A percentile compares a stretch with the other conserved stretches of the same genome.
Conservation (phyloP, 768 basidiomycete species). For the Mycena haematopus region DNA sequence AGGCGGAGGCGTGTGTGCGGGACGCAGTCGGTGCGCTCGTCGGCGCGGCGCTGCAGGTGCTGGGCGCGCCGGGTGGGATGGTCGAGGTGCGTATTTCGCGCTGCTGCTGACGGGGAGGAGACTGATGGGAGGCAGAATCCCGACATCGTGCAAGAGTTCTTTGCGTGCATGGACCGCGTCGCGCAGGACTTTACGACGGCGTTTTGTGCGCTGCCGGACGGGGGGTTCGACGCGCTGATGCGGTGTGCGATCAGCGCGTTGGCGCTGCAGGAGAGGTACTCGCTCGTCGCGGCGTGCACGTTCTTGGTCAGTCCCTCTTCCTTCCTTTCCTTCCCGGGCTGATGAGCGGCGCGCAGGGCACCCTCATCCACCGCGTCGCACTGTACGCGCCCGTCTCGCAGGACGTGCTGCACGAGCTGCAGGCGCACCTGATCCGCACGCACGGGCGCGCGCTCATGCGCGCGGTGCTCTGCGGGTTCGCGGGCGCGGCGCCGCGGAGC, state of each 20-base stretch:
- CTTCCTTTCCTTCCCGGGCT: background rate
- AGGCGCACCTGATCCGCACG: constrained; percentile 53
- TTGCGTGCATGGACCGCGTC: constrained; percentile 71
- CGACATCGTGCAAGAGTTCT: constrained; percentile 90
- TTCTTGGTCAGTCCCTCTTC: constrained; percentile 69
- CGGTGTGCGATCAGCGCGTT: constrained; percentile 72
- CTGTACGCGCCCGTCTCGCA: constrained; percentile 65
- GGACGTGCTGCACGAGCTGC: constrained; percentile 48
- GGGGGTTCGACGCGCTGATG: constrained; percentile 70
- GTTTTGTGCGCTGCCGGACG: constrained; percentile 69
- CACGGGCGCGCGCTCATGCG: constrained; percentile 75
- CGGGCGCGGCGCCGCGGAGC: constrained; percentile 83
- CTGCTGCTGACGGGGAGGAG: background rate
- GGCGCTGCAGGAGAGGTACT: constrained; percentile 82
- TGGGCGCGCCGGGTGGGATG: constrained; percentile 70
- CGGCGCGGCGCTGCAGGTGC: constrained; percentile 57
- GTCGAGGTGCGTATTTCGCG: constrained; percentile 57
- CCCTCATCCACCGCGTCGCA: constrained; percentile 71
- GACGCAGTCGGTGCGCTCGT: constrained; percentile 63
- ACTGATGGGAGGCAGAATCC: constrained; percentile 66
- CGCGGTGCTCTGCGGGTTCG: constrained; percentile 80
- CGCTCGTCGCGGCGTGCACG: constrained; percentile 78
- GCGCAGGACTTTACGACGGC: constrained; percentile 65
- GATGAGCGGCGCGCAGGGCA: constrained; percentile 48
- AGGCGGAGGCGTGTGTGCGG: constrained; percentile 63